Base-by-base conservation (phyloP, 2,329 filamentous ascomycete species). In the Metarhizium anisopliae region DNA sequence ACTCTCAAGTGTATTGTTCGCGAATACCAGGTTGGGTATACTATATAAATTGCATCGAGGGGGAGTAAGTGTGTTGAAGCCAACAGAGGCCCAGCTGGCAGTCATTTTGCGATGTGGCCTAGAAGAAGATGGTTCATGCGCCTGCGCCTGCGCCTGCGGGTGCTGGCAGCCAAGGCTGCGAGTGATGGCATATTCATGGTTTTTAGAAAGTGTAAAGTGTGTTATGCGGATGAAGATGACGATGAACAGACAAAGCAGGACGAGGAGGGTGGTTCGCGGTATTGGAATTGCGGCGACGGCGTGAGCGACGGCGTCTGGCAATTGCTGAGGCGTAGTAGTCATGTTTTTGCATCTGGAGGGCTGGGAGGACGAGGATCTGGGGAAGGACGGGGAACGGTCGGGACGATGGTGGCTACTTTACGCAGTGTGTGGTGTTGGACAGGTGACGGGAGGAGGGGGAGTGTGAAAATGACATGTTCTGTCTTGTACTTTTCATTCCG, bases 221-320 rank as follows among this genome's bases (percentile, higher is more conserved):
- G 45, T 30, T n/a, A 55, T 49, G 40, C 42, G 54, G 30, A 55
- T 45, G 40, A 55, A 47, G 25, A 47, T 13, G 42, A 52, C 32
- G 18, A 55, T 18, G 40, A 45, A 55, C n/a, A 55, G 42, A 32
- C 49, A 52, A 2, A 55, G 43, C 25, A 55, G 54, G 42, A 55
- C 6, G 20, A 49, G 20, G 25, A 49, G 14, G 20, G 30, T 1
- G 45, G 45, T 11, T 13, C 5, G 45, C 20, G 18, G 20, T 11
- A 49, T 30, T 6, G 45, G 45, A 10, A 30, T 30, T 14, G n/a
- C 7, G 20, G 20, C 20, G 11, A 30, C 14, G 20, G 11, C 2
- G 38, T 40, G 8, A 3, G 45, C 45, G 45, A 30, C 6, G 11
- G 45, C 7, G 11, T 49, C 45, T 29, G 20, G 16, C 25, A 10